These are phyloP conservation scores for Trypanosoma avium DNA, from an alignment of 208 protist genomes.

Conservation along the genomic window DNA sequence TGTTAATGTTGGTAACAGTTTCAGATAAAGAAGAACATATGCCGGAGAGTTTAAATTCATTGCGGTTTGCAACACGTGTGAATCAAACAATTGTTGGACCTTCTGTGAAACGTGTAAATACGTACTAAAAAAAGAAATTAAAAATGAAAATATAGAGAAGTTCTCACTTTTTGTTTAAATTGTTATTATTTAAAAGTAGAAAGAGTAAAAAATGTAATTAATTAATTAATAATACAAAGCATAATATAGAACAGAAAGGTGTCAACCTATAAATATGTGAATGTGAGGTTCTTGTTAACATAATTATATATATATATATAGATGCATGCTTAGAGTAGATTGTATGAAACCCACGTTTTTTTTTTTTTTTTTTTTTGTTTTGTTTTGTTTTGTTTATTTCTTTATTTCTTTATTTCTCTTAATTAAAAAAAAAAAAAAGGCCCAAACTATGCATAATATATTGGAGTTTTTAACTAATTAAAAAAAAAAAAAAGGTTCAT, in stretches of 20 bases:
- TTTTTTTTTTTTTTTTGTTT: slow-evolving; percentile 23
- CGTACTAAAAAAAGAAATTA: slow-evolving; percentile 27
- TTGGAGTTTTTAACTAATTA: too few species aligned
- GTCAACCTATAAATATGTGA: slow-evolving; percentile 3
- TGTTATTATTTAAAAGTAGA: too few species aligned
- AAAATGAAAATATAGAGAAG: neutral
- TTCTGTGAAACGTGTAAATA: slow-evolving; percentile 73
- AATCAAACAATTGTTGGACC: slow-evolving; percentile 84
- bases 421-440: slow-evolving; percentile 14
- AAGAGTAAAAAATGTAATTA: too few species aligned
- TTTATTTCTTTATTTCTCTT: neutral
- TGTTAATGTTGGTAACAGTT: slow-evolving; percentile 93
- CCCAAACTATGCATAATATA: too few species aligned
- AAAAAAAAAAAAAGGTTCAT: slow-evolving; percentile 9
- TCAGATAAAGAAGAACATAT: slow-evolving; percentile 65
- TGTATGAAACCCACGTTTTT: slow-evolving; percentile 6
- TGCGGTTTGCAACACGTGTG: slow-evolving; percentile 93
- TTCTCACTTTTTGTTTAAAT: too few species aligned
- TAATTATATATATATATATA: neutral
- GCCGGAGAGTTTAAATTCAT: slow-evolving; percentile 85
- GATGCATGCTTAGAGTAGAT: slow-evolving; percentile 7
- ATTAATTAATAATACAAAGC: neutral
- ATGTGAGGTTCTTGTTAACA: neutral
- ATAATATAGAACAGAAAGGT: neutral
- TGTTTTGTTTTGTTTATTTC: neutral